Evolutionary conservation across 2,329 filamentous ascomycete species (phyloP).

Genomic region (Cyphellophora europaea): DNA sequence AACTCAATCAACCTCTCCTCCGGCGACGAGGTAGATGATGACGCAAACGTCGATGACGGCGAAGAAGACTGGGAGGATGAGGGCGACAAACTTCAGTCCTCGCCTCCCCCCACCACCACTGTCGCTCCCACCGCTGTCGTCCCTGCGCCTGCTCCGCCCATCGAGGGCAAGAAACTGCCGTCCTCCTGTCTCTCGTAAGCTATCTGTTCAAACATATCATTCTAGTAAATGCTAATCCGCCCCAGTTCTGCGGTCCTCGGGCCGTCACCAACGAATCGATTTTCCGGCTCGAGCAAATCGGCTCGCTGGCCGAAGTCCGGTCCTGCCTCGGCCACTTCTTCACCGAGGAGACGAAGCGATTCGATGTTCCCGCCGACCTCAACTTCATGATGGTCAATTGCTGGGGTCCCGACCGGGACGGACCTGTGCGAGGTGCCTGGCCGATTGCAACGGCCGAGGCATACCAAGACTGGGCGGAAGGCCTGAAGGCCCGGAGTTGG

Average conservation of each 20-base stretch:
- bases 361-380: neutral
- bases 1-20: neutral
- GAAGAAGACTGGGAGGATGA: neutral
- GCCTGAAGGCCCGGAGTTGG: neutral
- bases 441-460: neutral
- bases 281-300: neutral
- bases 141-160: neutral
- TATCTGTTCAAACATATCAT: too few species aligned
- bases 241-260: neutral
- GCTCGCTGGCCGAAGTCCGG: neutral
- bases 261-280: neutral
- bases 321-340: neutral
- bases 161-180: neutral
- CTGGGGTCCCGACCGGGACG: neutral
- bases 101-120: neutral
- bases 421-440: neutral
- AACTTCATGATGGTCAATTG: neutral
- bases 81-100: too few species aligned
- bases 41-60: neutral
- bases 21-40: neutral
- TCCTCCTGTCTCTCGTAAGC: conserved; percentile 1
- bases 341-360: neutral
- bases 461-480: neutral
- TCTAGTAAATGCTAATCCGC: too few species aligned
- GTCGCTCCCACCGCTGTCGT: neutral